Evolutionary conservation across 768 basidiomycete genomes (phyloP).

Genomic region (Rhizopogon vulgaris): DNA sequence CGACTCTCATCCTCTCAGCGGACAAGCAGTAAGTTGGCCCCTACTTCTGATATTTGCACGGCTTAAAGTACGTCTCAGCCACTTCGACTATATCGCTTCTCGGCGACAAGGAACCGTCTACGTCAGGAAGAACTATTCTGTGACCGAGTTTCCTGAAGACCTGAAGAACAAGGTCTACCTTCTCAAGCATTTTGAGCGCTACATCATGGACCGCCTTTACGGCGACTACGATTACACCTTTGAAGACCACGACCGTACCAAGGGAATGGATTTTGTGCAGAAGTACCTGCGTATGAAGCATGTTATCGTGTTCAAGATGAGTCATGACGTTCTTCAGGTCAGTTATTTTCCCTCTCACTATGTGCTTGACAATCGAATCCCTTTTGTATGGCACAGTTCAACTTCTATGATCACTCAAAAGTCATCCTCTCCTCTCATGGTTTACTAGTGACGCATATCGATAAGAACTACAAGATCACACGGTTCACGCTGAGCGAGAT

Average conservation of each 20-base stretch:
- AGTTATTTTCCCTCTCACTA: constrained; percentile 12
- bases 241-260: constrained; percentile 56
- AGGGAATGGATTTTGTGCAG: constrained; percentile 93
- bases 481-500: constrained; percentile 68
- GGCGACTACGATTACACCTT: constrained; percentile 83
- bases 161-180: constrained; percentile 89
- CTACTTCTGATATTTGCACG: neutral
- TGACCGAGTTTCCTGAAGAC: constrained; percentile 70
- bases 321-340: constrained; percentile 94
- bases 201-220: constrained; percentile 88
- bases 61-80: constrained; percentile 36
- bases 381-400: constrained; percentile 58
- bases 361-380: neutral
- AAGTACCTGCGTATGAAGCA: constrained; percentile 96
- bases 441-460: constrained; percentile 79
- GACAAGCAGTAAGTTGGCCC: constrained; percentile 66
- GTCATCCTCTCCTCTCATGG: constrained; percentile 82
- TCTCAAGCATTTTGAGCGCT: constrained; percentile 88
- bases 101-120: constrained; percentile 61
- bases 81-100: constrained; percentile 84
- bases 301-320: constrained; percentile 94
- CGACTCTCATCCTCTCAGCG: constrained; percentile 76
- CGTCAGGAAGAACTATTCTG: constrained; percentile 64
- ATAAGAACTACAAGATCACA: constrained; percentile 78
- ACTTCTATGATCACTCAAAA: constrained; percentile 98